Evolutionary conservation across 805 yeast genomes (phyloP).

Genomic region (Ogataea wickerhamii): DNA sequence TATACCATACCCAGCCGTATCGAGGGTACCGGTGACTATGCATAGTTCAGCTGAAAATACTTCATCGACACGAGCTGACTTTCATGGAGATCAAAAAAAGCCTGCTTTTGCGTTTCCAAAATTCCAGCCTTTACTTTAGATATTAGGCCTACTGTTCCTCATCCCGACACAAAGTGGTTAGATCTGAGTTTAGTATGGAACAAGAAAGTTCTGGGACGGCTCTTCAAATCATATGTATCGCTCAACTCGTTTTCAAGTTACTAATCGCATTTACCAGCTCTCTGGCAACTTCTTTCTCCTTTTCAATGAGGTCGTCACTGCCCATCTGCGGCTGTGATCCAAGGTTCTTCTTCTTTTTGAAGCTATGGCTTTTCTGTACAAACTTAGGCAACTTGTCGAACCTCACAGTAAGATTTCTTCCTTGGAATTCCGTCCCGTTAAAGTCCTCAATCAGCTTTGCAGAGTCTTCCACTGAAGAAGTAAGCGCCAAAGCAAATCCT

Average conservation of each 20-base stretch:
- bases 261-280: conserved; percentile 22
- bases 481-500: conserved; percentile 66
- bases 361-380: conserved; percentile 25
- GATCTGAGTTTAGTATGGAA: no score
- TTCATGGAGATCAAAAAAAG: no score
- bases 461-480: conserved; percentile 44
- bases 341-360: conserved; percentile 18
- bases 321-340: neutral
- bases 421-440: conserved; percentile 53
- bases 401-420: conserved; percentile 57
- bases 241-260: conserved; percentile 15
- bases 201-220: no score
- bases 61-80: no score
- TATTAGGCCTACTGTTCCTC: no score
- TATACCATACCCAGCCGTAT: neutral
- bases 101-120: no score
- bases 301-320: conserved; percentile 9
- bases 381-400: conserved; percentile 52
- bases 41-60: no score
- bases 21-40: no score
- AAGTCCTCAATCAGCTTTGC: conserved; percentile 45
- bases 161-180: no score
- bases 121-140: no score
- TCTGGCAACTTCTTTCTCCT: conserved; percentile 28
- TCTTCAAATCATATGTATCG: no score